Percentiles rank a stretch among this genome's conserved stretches.
These are phyloP conservation scores for Euptelea pleiosperma DNA, from an alignment of 164 flowering plant genomes.

Conservation along the genomic window DNA sequence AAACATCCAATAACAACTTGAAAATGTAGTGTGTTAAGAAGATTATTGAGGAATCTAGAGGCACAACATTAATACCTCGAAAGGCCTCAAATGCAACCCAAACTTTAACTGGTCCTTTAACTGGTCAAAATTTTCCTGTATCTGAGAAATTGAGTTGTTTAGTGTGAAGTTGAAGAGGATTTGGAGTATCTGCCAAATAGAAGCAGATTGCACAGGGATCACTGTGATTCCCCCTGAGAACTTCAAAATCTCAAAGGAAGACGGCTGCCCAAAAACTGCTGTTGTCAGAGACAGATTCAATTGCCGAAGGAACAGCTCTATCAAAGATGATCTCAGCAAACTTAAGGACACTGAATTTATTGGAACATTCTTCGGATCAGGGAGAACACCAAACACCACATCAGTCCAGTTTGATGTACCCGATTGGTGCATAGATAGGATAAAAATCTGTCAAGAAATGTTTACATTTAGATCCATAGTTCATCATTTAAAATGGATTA, in stretches of 20 bases:
- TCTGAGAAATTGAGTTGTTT: conserved; percentile 52
- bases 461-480: not conserved
- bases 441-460: conserved; percentile 46
- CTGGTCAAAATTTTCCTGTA: conserved; percentile 39
- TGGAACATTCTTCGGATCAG: conserved; percentile 47
- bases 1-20: not conserved
- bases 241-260: conserved; percentile 59
- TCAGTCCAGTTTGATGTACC: conserved; percentile 45
- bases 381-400: conserved; percentile 71
- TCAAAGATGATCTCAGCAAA: conserved; percentile 54
- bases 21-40: no score
- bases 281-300: conserved; percentile 58
- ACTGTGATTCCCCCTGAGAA: conserved; percentile 72
- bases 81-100: conserved; percentile 52
- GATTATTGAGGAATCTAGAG: no score
- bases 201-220: conserved; percentile 36
- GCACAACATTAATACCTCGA: conserved; percentile 48
- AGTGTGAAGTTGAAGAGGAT: conserved; percentile 68
- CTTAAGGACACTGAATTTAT: conserved; percentile 49
- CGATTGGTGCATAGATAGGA: conserved; percentile 54
- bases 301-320: conserved; percentile 49
- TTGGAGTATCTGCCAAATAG: conserved; percentile 44
- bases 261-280: conserved; percentile 56
- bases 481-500: not conserved
- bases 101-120: conserved; percentile 54